phyloP scores from a whole-genome alignment of 345 rosid species.

The Acer saccharum region DNA sequence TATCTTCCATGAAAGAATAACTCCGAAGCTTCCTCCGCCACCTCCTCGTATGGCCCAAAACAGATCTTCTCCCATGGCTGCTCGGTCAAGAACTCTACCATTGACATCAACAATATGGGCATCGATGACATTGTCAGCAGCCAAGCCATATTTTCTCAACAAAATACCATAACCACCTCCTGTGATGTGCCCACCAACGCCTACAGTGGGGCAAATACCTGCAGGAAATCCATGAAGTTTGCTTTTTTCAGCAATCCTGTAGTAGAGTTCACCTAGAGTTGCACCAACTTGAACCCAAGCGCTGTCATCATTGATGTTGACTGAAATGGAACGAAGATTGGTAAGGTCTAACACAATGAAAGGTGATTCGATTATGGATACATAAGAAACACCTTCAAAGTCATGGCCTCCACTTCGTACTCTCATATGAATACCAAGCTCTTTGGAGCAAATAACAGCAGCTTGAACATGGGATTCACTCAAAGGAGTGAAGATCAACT shows the following conservation, averaged over 20 bases:
- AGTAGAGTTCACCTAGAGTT: background rate
- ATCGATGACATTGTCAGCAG: constrained; percentile 1
- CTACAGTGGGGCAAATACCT: background rate
- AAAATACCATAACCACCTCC: background rate
- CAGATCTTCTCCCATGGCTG: background rate
- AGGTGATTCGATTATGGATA: background rate
- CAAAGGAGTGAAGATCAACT: background rate
- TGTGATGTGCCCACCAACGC: background rate
- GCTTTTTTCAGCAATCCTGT: background rate
- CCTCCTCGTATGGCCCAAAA: constrained; percentile 1
- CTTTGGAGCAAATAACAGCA: background rate
- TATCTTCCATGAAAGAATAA: constrained; percentile 1
- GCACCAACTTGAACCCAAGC: background rate
- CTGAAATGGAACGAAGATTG: background rate
- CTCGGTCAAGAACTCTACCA: background rate
- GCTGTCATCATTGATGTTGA: background rate
- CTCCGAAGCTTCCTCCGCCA: background rate
- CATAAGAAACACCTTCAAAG: constrained; percentile 1
- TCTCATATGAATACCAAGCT: background rate
- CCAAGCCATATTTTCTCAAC: background rate
- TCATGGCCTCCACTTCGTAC: background rate
- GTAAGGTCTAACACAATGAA: background rate
- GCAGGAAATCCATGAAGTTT: background rate
- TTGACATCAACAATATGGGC: background rate
- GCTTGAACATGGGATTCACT: background rate